Conservation (phyloP, 371 early-diverging fungal genomes). For the Encephalitozoon intestinalis region DNA sequence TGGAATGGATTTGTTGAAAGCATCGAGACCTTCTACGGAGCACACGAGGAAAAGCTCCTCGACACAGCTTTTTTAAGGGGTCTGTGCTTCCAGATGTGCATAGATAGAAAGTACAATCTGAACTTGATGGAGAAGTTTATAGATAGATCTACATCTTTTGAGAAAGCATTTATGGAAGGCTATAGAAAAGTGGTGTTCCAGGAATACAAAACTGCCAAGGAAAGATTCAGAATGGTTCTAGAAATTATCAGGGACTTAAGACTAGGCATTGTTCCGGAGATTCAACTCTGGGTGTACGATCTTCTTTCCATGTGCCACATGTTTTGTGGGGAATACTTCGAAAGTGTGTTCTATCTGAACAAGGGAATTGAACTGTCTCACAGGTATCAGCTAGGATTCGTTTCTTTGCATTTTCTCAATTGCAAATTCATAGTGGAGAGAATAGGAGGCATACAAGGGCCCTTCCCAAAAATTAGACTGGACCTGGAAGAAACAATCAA, state of each 20-base stretch:
- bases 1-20: constrained; percentile 4
- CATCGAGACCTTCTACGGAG: neutral
- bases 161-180: neutral
- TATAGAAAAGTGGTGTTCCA: neutral
- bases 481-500: neutral
- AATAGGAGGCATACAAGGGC: neutral
- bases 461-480: neutral
- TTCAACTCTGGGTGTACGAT: constrained; percentile 19
- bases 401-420: constrained; percentile 11
- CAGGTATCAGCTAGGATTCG: neutral
- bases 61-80: neutral
- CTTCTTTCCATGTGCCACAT: constrained; percentile 14
- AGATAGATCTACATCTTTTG: neutral
- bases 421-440: constrained; percentile 6
- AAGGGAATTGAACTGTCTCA: neutral
- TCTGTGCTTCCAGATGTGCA: neutral
- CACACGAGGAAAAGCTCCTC: neutral
- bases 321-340: constrained; percentile 6
- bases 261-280: neutral
- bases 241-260: neutral
- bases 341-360: constrained; percentile 20
- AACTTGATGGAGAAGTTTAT: neutral
- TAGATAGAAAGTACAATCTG: neutral
- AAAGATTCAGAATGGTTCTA: neutral
- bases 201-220: neutral